Base-by-base conservation (phyloP, 2,329 filamentous ascomycete genomes). In the Ceratocystis eucalypticola region DNA sequence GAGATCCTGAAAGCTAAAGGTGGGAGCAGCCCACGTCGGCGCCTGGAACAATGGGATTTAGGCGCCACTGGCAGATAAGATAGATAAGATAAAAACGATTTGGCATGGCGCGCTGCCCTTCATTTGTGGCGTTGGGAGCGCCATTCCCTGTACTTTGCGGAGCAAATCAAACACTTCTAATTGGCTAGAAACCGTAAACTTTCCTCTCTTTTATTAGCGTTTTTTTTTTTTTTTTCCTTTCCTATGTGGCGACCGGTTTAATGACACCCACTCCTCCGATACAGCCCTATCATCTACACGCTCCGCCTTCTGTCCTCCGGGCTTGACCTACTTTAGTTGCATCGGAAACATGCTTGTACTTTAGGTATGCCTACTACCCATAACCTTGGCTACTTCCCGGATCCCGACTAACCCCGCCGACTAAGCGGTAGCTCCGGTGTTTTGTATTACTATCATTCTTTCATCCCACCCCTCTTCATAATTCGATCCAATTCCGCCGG, bases 101-200 rank as follows among this genome's bases (percentile, higher is more conserved):
- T n/a, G 7, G 2, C 15, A 30, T 37, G 55, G 55, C 55, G 55
- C 55, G 55, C 55, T 3, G 17, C 5, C 1, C 28, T 15, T 3
- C 15, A 15, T 30, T 17, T 63, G 37, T 30, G 44, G 61, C 41
- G 44, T 30, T 12, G 12, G n/a, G n/a, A 15, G 37, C 20, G 44
- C 25, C 17, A 41, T n/a, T 17, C 44, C 57, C 30, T 45, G 28
- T 41, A 55, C 2, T 45, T 59, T 45, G 66, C 46, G 66, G 66
- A 67, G 50, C 62, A 64, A 67, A 67, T 65, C 20, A 15, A 28
- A 8, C 7, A 10, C 6, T n/a, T 53, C n/a, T 62, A 15, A 67
- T 67, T 67, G 66, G 66, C 62, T 15, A 7, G 12, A 65, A 28
- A 28, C 22, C 10, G 22, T 15, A 30, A 15, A 50, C 12, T 37